Conservation (phyloP, 2,329 filamentous ascomycete species). For the Colletotrichum lupini region DNA sequence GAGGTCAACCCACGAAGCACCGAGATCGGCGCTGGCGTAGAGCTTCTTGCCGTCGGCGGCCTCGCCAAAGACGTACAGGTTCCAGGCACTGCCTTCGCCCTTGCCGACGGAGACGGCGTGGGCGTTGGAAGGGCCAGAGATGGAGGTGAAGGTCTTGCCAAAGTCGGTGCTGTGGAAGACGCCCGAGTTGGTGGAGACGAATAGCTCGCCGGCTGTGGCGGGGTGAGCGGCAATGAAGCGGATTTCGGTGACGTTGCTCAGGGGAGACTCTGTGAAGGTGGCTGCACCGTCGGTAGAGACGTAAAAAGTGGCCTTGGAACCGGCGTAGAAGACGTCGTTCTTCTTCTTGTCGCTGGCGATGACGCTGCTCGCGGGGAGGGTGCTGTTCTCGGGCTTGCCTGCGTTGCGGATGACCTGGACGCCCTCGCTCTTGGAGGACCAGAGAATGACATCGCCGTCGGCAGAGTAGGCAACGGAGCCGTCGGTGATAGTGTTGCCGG, state of each 20-base stretch:
- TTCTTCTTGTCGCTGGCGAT: slow-evolving; percentile 67
- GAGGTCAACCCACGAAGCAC: slow-evolving; percentile 57
- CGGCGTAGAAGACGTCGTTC: slow-evolving; percentile 64
- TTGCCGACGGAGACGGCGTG: slow-evolving; percentile 57
- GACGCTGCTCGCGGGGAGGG: slow-evolving; percentile 55
- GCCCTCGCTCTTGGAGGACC: slow-evolving; percentile 54
- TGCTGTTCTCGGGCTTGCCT: slow-evolving; percentile 55
- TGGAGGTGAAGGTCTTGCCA: slow-evolving; percentile 57
- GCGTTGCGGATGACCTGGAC: slow-evolving; percentile 55
- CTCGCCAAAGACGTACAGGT: slow-evolving; percentile 59
- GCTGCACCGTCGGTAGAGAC: slow-evolving; percentile 60
- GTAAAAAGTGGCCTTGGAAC: slow-evolving; percentile 58
- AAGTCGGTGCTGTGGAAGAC: slow-evolving; percentile 65
- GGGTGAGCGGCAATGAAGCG: slow-evolving; percentile 69
- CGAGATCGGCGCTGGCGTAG: slow-evolving; percentile 57
- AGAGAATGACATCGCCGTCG: slow-evolving; percentile 59
- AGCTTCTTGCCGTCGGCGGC: slow-evolving; percentile 55
- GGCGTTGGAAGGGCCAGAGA: slow-evolving; percentile 49
- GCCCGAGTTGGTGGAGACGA: slow-evolving; percentile 65
- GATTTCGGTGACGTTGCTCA: slow-evolving; percentile 56
- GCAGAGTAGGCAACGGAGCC: slow-evolving; percentile 64
- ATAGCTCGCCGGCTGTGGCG: slow-evolving; percentile 68
- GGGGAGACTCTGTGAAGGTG: slow-evolving; percentile 53
- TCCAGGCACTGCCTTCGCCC: slow-evolving; percentile 53
- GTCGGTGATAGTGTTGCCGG: slow-evolving; percentile 54